Conservation (phyloP, 2,329 filamentous ascomycete genomes). For the Paecilomyces dactylethromorphus region DNA sequence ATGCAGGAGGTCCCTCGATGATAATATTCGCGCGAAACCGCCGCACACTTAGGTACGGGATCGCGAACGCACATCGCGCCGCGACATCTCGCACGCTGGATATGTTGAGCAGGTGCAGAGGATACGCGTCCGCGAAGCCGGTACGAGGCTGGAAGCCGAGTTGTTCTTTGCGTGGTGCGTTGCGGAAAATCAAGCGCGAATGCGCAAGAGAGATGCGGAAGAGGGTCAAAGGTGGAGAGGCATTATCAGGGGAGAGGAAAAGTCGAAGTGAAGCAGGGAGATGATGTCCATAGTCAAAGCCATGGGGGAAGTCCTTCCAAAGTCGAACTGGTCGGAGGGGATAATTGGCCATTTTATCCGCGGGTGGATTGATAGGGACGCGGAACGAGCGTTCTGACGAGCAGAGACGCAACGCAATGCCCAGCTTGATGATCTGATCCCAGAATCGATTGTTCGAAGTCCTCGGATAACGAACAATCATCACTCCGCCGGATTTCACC, state of each 20-base stretch:
- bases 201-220: constrained; percentile 45
- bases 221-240: constrained; percentile 41
- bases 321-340: constrained; percentile 43
- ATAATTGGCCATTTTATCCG: constrained; percentile 37
- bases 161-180: constrained; percentile 45
- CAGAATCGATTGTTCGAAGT: constrained; percentile 6
- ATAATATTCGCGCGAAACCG: constrained; percentile 56
- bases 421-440: constrained; percentile 15
- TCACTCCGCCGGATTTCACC: constrained; percentile 46
- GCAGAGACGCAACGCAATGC: constrained; percentile 23
- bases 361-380: constrained; percentile 47
- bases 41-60: constrained; percentile 42
- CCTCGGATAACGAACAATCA: constrained; percentile 45
- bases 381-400: constrained; percentile 38
- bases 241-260: constrained; percentile 34
- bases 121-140: constrained; percentile 54
- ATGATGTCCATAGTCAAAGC: constrained; percentile 32
- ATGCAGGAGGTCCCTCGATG: constrained; percentile 46
- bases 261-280: constrained; percentile 43
- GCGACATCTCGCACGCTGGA: constrained; percentile 49
- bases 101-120: constrained; percentile 50
- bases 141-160: constrained; percentile 49
- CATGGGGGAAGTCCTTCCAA: constrained; percentile 48
- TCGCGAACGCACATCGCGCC: constrained; percentile 29
- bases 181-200: constrained; percentile 47